Percentiles rank a stretch among this genome's conserved stretches.
phyloP scores from a whole-genome alignment of 2,329 filamentous ascomycete genomes.

The Botrytis hyacinthi region DNA sequence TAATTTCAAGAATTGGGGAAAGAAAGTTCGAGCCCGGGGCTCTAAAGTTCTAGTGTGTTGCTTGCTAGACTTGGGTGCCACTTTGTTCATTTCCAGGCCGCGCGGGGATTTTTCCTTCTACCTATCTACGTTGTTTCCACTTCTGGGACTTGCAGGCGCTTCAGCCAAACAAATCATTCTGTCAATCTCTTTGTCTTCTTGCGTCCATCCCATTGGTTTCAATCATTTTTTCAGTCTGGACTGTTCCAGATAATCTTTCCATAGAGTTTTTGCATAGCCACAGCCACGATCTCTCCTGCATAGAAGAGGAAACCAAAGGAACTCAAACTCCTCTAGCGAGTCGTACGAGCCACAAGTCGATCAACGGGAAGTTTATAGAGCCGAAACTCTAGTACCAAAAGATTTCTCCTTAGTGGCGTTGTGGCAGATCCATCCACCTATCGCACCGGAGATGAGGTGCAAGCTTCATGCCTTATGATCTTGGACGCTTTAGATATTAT shows the following conservation, averaged over 20 bases:
- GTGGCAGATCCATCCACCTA: background rate
- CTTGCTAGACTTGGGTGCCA: background rate
- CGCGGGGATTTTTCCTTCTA: background rate
- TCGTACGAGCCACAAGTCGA: background rate
- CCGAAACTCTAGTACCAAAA: background rate
- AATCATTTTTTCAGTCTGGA: background rate
- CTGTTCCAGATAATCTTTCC: background rate
- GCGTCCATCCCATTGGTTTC: background rate
- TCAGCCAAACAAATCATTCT: background rate
- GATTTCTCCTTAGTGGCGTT: background rate
- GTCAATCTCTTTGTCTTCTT: background rate
- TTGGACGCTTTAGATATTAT: background rate
- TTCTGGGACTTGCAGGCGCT: background rate
- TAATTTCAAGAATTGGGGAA: background rate
- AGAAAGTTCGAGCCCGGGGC: background rate
- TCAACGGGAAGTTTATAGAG: background rate
- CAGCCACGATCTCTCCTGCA: background rate
- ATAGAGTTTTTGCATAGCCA: background rate
- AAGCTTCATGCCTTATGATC: conserved; percentile 1
- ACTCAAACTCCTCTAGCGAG: background rate
- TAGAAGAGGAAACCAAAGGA: background rate
- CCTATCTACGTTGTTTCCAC: background rate
- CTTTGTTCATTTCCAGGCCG: conserved; percentile 12
- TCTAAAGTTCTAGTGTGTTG: conserved; percentile 1
- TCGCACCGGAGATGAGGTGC: conserved; percentile 7